phyloP scores from a whole-genome alignment of 2,329 filamentous ascomycete species.

The Alternaria dauci region DNA sequence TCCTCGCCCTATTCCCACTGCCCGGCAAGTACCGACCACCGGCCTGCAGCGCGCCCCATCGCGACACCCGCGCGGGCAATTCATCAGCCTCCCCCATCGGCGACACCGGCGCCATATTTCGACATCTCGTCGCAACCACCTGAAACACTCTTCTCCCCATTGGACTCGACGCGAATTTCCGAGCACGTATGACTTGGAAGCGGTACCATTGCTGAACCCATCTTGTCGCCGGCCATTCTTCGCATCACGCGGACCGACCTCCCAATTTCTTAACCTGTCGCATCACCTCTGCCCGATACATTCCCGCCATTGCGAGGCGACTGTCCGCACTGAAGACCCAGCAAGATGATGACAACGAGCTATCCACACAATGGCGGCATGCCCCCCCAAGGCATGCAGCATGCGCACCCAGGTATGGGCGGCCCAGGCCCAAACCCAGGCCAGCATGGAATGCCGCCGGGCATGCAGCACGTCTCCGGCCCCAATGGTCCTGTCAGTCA shows the following conservation, averaged over 20 bases:
- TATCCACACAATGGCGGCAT: slow-evolving; percentile 75
- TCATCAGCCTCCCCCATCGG: slow-evolving; percentile 16
- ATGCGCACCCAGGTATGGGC: slow-evolving; percentile 67
- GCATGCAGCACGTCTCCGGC: slow-evolving; percentile 75
- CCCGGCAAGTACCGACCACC: slow-evolving; percentile 38
- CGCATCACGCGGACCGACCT: slow-evolving; percentile 11
- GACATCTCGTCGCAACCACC: slow-evolving; percentile 10
- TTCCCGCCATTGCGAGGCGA: slow-evolving; percentile 22
- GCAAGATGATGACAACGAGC: slow-evolving; percentile 72
- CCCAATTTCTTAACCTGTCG: slow-evolving; percentile 3
- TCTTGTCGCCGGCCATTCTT: slow-evolving; percentile 12
- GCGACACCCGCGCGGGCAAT: slow-evolving; percentile 30
- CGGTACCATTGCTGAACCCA: slow-evolving; percentile 15
- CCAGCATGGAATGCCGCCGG: slow-evolving; percentile 71
- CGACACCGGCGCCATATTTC: slow-evolving; percentile 6
- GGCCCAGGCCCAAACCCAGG: slow-evolving; percentile 75
- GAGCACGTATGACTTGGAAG: slow-evolving; percentile 26
- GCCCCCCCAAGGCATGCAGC: slow-evolving; percentile 75
- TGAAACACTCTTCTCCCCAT: slow-evolving; percentile 3
- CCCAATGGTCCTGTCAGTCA: slow-evolving; percentile 75
- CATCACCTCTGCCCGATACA: slow-evolving; percentile 11
- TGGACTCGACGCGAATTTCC: slow-evolving; percentile 12
- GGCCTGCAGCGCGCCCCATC: slow-evolving; percentile 30
- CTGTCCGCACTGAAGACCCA: slow-evolving; percentile 21
- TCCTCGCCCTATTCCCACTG: slow-evolving; percentile 31